Conservation (phyloP, 1,139 yeast genomes). For the Lodderomyces margitis region DNA sequence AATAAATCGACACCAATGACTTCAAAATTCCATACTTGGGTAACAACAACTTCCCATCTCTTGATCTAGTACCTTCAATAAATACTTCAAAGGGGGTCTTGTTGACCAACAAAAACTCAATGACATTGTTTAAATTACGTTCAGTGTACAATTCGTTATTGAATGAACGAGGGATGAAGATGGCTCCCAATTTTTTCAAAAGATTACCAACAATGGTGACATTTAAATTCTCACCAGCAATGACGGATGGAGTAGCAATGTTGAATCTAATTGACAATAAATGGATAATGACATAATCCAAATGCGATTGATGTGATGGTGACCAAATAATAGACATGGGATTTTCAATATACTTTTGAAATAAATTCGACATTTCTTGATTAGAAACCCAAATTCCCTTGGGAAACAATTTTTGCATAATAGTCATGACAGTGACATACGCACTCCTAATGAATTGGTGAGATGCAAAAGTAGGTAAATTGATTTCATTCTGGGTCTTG, state of each 20-base stretch:
- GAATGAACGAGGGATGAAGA: constrained; percentile 46
- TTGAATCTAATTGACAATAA: constrained; percentile 57
- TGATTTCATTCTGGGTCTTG: constrained; percentile 34
- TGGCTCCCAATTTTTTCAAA: constrained; percentile 45
- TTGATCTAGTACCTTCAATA: constrained; percentile 65
- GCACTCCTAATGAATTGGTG: constrained; percentile 32
- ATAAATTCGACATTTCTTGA: constrained; percentile 31
- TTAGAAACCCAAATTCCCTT: constrained; percentile 43
- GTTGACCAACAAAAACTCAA: constrained; percentile 50
- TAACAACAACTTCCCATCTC: constrained; percentile 62
- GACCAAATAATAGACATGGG: constrained; percentile 46
- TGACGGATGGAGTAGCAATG: constrained; percentile 56
- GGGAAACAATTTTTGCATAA: constrained; percentile 41
- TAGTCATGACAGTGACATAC: constrained; percentile 37
- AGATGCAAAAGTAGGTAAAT: constrained; percentile 33
- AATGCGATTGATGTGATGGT: constrained; percentile 63
- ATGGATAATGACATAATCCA: constrained; percentile 64
- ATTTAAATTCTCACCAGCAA: constrained; percentile 69
- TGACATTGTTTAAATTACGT: constrained; percentile 51
- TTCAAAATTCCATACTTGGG: constrained; percentile 68
- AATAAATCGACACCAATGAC: constrained; percentile 44
- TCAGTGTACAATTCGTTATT: constrained; percentile 57
- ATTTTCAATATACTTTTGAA: constrained; percentile 31
- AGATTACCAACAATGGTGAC: constrained; percentile 57
- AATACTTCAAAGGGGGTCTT: constrained; percentile 62